Base-by-base conservation (phyloP, 306 rosid species). In the Cyamopsis tetragonoloba region DNA sequence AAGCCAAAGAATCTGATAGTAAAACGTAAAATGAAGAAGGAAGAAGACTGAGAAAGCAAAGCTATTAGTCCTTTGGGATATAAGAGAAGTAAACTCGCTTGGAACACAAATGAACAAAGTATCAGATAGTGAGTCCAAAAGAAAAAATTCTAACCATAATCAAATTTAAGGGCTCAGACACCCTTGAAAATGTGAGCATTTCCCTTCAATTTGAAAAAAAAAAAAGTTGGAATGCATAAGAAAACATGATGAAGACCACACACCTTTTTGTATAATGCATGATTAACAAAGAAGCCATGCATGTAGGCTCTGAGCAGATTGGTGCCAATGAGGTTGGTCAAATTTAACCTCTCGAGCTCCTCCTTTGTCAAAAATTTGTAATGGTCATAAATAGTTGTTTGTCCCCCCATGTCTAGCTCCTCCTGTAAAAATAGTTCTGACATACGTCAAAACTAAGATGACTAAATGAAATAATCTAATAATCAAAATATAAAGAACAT, bases 341-440 rank as follows among this genome's bases (percentile, higher is more conserved):
- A 77, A 75, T 86, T 81, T 67, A 93, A 79, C 74, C 79, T 84
- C 81, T 87, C 96, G 64, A 89, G 89, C 17, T 93, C 97, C 81
- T 93, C 98, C 66, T 80, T 84, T 4, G 98, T 89, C 82, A 93
- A 81, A 78, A 93, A 93, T 68, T 85, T 82, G 80, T 58, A 84
- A 70, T 88, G 68, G 65, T 89, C 97, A 41, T 89, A 86, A 35
- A 88, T 83, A 57, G 84, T 78, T 7, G 97, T 79, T 77, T 84
- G 86, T 74, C 83, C 92, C 62, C 72, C 74, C 70, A 62, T 87
- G 66, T 93, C 98, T 38, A 93, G 77, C 73, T 93, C 98, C 80
- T 93, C 98, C 98, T 93, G 89, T 66, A 77, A 68, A 58, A 79
- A 51, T 49, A 53, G 37, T 22, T 55, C 19, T 44, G 37, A 66